phyloP scores from a whole-genome alignment of 164 flowering plant genomes.

The Aristolochia fimbriata region DNA sequence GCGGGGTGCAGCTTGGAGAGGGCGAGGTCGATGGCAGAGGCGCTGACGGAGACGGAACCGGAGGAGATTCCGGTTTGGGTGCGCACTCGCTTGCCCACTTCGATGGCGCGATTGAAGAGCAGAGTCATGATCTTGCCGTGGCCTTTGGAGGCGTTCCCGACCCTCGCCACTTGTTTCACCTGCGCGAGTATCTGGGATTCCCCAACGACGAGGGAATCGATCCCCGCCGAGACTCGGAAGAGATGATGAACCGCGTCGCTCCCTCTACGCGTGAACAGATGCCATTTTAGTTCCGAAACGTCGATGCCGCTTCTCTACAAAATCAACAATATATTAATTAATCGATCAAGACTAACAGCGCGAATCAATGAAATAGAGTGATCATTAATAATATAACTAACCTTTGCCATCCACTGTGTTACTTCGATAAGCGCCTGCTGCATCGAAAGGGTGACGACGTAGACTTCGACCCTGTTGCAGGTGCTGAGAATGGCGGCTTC shows the following conservation, averaged over 20 bases:
- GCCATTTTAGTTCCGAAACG: constrained; percentile 64
- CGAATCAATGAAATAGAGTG: too few species aligned
- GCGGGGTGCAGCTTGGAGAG: constrained; percentile 84
- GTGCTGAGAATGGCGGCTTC: constrained; percentile 99
- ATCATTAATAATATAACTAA: constrained; percentile 6
- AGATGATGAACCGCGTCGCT: constrained; percentile 84
- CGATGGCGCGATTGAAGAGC: constrained; percentile 86
- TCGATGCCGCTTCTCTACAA: constrained; percentile 95
- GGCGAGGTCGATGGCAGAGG: constrained; percentile 94
- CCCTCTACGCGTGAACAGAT: constrained; percentile 72
- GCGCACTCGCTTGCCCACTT: constrained; percentile 86
- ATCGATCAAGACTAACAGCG: neutral
- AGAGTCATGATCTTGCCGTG: constrained; percentile 87
- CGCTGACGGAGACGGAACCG: constrained; percentile 97
- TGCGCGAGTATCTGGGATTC: constrained; percentile 97
- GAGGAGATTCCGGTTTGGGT: constrained; percentile 82
- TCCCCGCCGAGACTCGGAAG: constrained; percentile 93
- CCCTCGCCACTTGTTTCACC: constrained; percentile 88
- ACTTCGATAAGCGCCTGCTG: constrained; percentile 95
- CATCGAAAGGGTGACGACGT: constrained; percentile 86
- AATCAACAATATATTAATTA: too few species aligned
- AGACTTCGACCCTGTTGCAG: constrained; percentile 96
- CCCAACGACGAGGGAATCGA: constrained; percentile 90
- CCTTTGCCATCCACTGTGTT: constrained; percentile 99
- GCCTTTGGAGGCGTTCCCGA: constrained; percentile 78